phyloP scores from a whole-genome alignment of 2,329 filamentous ascomycete genomes.

The Coleophoma eucalyptorum region DNA sequence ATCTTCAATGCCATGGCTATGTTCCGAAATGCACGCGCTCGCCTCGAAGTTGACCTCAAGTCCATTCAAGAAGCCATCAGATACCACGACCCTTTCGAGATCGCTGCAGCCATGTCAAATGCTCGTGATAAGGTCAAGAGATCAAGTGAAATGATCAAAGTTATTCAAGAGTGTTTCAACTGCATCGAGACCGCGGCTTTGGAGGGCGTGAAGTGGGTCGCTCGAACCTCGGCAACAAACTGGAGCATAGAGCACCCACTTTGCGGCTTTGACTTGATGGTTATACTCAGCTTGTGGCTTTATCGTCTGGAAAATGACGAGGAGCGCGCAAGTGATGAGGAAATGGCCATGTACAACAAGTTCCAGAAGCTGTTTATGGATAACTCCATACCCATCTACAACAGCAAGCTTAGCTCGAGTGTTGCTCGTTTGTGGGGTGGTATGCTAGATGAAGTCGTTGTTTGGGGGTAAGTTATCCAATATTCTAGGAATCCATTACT shows the following conservation, averaged over 20 bases:
- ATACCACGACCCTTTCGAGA: constrained; percentile 96
- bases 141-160: constrained; percentile 96
- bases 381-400: constrained; percentile 78
- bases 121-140: constrained; percentile 92
- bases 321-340: constrained; percentile 80
- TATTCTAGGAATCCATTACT: background rate
- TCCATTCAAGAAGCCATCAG: constrained; percentile 89
- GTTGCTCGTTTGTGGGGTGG: constrained; percentile 95
- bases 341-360: constrained; percentile 88
- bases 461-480: constrained; percentile 85
- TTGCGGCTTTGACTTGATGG: constrained; percentile 94
- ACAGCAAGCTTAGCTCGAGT: constrained; percentile 85
- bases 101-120: constrained; percentile 93
- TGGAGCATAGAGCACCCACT: constrained; percentile 99
- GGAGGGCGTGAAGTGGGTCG: constrained; percentile 95
- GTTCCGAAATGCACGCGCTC: constrained; percentile 88
- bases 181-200: constrained; percentile 94
- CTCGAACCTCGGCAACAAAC: constrained; percentile 94
- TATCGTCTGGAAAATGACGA: constrained; percentile 99
- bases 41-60: constrained; percentile 93
- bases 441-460: constrained; percentile 97
- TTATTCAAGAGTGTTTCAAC: constrained; percentile 96
- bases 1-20: constrained; percentile 98
- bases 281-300: constrained; percentile 95
- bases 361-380: constrained; percentile 87